phyloP scores from a whole-genome alignment of 345 rosid genomes.

The Rhodamnia argentea region DNA sequence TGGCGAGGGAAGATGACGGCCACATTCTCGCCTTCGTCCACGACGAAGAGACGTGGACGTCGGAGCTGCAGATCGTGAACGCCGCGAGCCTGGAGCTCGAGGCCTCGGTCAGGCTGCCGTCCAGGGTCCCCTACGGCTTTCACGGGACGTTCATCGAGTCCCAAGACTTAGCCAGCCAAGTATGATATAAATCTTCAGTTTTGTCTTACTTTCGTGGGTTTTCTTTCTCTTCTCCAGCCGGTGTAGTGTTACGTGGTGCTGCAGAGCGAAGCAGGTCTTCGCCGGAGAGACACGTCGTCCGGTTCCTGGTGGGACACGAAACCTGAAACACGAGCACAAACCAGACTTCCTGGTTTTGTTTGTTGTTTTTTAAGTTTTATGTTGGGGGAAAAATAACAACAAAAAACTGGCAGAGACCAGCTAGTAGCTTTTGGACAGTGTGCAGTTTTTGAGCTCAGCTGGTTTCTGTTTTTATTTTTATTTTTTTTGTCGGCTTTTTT shows the following conservation, averaged over 20 bases:
- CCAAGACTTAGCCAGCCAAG: slow-evolving; percentile 7
- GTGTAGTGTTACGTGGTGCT: background rate
- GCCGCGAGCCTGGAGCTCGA: background rate
- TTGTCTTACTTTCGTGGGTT: background rate
- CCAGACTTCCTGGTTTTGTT: background rate
- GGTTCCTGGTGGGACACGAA: background rate
- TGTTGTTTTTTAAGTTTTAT: background rate
- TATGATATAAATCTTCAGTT: background rate
- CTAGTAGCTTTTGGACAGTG: background rate
- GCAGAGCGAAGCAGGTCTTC: background rate
- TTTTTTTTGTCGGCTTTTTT: background rate
- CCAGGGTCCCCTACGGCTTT: slow-evolving; percentile 12
- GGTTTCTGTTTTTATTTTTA: background rate
- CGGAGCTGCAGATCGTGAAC: slow-evolving; percentile 10
- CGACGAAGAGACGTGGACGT: slow-evolving; percentile 2
- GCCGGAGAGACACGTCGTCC: background rate
- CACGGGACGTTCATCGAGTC: slow-evolving; percentile 12
- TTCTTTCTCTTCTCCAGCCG: background rate
- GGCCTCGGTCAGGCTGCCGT: slow-evolving; percentile 3
- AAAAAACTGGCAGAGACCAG: background rate
- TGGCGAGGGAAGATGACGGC: slow-evolving; percentile 1
- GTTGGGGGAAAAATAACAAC: background rate
- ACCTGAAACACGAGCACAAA: background rate
- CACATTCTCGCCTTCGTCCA: slow-evolving; percentile 8
- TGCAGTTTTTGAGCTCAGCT: background rate